Conservation (phyloP, 345 rosid genomes). For the Salix viminalis region DNA sequence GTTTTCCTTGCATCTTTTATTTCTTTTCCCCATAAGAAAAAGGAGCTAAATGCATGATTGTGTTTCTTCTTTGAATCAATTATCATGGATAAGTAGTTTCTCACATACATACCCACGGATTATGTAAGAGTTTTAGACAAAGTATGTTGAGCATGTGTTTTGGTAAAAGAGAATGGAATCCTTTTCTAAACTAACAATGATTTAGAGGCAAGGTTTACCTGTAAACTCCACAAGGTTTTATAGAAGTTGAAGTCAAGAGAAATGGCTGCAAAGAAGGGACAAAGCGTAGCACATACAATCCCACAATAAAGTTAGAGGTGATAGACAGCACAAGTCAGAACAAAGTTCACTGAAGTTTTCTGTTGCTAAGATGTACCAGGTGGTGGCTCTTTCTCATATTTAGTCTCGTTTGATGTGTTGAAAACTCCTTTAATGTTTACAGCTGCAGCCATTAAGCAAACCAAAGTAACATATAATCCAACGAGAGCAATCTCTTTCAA, state of each 20-base stretch:
- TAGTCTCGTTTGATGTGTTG: conserved; percentile 94
- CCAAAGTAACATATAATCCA: conserved; percentile 9
- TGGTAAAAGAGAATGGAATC: background rate
- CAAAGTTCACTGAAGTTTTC: conserved; percentile 5
- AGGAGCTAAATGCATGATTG: background rate
- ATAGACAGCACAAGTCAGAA: conserved; percentile 1
- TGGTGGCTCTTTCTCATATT: conserved; percentile 88
- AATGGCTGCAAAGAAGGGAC: conserved; percentile 49
- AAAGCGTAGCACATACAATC: background rate
- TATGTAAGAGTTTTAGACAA: background rate
- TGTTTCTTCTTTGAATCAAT: background rate
- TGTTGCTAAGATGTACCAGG: conserved; percentile 39
- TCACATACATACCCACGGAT: background rate
- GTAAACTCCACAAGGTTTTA: conserved; percentile 95
- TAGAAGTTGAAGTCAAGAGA: conserved; percentile 94
- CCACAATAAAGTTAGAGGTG: background rate
- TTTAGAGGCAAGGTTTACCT: conserved; percentile 42
- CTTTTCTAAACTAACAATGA: background rate
- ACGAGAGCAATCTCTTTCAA: conserved; percentile 8
- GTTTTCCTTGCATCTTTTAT: background rate
- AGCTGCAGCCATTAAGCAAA: conserved; percentile 54
- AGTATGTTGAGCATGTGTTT: background rate
- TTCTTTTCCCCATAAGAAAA: background rate
- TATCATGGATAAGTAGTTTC: background rate
- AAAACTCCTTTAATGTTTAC: conserved; percentile 97